phyloP scores from a whole-genome alignment of 345 rosid species.

The Boechera stricta region DNA sequence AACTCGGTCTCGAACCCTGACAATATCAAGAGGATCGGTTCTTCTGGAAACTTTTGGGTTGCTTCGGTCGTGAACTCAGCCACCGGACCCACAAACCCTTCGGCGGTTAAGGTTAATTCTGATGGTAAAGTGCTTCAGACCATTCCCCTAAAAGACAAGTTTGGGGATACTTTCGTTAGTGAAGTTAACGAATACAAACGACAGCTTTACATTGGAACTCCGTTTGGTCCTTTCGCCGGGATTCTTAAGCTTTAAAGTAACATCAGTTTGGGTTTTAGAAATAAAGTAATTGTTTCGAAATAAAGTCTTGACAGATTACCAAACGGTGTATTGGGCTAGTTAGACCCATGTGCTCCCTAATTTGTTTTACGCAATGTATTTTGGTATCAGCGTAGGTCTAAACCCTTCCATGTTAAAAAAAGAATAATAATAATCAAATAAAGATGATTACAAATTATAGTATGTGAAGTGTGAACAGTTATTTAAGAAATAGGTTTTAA shows the following conservation, averaged over 20 bases:
- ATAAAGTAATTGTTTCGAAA: background rate
- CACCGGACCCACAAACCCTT: constrained; percentile 38
- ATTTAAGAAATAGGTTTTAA: background rate
- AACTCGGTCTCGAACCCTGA: constrained; percentile 42
- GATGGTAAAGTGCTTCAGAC: constrained; percentile 38
- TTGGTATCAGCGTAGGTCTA: no score
- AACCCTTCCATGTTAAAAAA: no score
- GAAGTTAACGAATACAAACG: constrained; percentile 41
- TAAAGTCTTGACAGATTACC: no score
- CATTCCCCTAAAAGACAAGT: constrained; percentile 13
- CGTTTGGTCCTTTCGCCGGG: constrained; percentile 37
- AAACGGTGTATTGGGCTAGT: no score
- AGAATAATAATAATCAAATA: no score
- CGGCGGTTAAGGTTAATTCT: constrained; percentile 39
- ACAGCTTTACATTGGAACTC: constrained; percentile 36
- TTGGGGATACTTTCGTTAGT: constrained; percentile 42
- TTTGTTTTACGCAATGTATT: no score
- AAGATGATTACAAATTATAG: no score
- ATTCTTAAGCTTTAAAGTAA: constrained; percentile 25
- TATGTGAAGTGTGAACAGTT: no score
- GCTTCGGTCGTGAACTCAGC: constrained; percentile 45
- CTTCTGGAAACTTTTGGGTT: constrained; percentile 45
- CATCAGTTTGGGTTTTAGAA: constrained; percentile 2
- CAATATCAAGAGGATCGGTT: constrained; percentile 44
- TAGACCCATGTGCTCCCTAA: no score